Evolutionary conservation across 345 rosid species (phyloP).

Genomic region (Stellera chamaejasme): DNA sequence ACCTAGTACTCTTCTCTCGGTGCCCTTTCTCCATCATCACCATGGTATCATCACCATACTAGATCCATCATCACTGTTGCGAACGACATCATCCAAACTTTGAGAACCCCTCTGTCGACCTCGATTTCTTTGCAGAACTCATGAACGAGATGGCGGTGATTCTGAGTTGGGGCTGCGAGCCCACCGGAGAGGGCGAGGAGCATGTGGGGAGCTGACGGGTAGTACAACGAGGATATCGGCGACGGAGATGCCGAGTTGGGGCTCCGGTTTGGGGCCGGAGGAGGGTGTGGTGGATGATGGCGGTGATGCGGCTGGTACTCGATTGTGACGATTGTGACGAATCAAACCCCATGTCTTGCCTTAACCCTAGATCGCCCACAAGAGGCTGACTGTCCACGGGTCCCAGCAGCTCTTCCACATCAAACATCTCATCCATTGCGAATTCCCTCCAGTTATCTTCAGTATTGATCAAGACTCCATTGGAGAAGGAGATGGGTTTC

Average conservation of each 20-base stretch:
- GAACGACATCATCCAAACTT: constrained; percentile 99
- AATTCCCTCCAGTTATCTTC: constrained; percentile 12
- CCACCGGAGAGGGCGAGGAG: constrained; percentile 57
- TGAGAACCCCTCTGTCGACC: constrained; percentile 59
- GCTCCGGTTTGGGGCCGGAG: constrained; percentile 25
- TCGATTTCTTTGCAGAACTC: constrained; percentile 64
- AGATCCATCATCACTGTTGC: no score
- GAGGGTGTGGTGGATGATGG: constrained; percentile 59
- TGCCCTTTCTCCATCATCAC: no score
- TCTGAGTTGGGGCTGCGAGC: constrained; percentile 10
- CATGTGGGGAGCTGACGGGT: constrained; percentile 73
- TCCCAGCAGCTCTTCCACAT: constrained; percentile 45
- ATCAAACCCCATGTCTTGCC: not conserved
- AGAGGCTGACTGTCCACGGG: constrained; percentile 20
- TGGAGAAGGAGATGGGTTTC: constrained; percentile 49
- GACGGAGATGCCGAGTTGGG: constrained; percentile 71
- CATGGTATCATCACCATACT: no score
- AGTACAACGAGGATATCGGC: constrained; percentile 74
- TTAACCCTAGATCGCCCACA: not conserved
- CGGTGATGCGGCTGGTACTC: constrained; percentile 57
- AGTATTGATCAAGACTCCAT: constrained; percentile 52
- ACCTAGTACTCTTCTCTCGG: no score
- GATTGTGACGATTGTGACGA: constrained; percentile 17
- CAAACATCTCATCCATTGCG: constrained; percentile 42
- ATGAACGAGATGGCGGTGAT: constrained; percentile 25